Conservation (phyloP, 1,139 yeast species). For the Geotrichum siamense region DNA sequence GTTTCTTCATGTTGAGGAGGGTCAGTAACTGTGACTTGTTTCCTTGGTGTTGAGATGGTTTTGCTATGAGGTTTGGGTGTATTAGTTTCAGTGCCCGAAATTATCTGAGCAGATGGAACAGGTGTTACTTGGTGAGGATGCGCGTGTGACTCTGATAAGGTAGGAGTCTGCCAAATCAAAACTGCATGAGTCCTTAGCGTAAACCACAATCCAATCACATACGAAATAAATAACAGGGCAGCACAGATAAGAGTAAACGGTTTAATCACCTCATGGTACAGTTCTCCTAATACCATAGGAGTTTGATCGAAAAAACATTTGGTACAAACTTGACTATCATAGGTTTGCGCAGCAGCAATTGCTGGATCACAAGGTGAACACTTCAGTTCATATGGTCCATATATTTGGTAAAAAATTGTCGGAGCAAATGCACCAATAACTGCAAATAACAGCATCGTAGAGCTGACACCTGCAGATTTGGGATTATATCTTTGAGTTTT, state of each 20-base stretch:
- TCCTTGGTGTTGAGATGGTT: neutral
- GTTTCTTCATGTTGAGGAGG: neutral
- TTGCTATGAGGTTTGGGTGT: neutral
- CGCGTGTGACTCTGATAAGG: conserved; percentile 31
- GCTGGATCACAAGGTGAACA: conserved; percentile 48
- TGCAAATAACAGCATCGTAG: conserved; percentile 90
- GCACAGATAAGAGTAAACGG: conserved; percentile 85
- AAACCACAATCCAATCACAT: conserved; percentile 85
- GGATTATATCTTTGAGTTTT: conserved; percentile 96
- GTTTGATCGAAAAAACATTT: conserved; percentile 79
- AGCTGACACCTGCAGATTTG: conserved; percentile 91
- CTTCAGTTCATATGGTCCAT: conserved; percentile 76
- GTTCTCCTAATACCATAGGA: conserved; percentile 50
- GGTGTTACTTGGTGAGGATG: conserved; percentile 2
- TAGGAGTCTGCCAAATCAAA: conserved; percentile 81
- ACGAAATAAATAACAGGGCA: conserved; percentile 71
- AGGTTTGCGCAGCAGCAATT: conserved; percentile 24
- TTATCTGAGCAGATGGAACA: neutral
- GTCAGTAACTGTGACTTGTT: neutral
- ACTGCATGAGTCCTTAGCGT: conserved; percentile 96
- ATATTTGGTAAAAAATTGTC: conserved; percentile 79
- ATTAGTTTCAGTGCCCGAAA: neutral
- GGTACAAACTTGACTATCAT: conserved; percentile 38
- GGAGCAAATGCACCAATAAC: conserved; percentile 92
- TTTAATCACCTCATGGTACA: conserved; percentile 58